Base-by-base conservation (phyloP, 1,284 basidiomycete genomes). In the Cryptococcus sp. region DNA sequence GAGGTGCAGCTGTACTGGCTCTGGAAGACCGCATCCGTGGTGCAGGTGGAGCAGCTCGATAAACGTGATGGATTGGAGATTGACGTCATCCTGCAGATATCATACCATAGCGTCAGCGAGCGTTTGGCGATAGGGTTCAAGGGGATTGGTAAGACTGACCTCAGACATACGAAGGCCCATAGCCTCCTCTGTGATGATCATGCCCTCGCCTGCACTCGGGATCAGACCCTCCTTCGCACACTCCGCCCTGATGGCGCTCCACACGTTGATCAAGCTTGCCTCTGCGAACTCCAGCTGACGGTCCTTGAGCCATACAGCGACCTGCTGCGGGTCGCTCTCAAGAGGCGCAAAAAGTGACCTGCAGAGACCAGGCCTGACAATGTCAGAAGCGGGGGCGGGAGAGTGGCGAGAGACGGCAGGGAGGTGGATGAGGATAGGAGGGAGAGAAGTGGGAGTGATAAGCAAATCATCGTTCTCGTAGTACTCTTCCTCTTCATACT, bases 161-260 rank as follows among this genome's bases (percentile, higher is more conserved):
- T 94, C 80, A 87, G 85, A 66, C 84, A 87, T 73, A 83, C 85
- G 59, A 79, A 84, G 45, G 86, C 82, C 69, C 68, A 72, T 72
- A 46, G 62, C 60, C 54, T 69, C 66, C 57, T 76, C 72, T 15
- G 58, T 54, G 11, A 75, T 52, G 9, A 72, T 59, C 64, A 74
- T 55, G 53, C 66, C 71, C 12, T 53, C 60, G 8, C 48, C 47
- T 43, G 62, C 68, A 6, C 23, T 37, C 33, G 57, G 28, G 11
- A 20, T 53, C 16, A 61, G 20, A 21, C 59, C 65, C 35, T 70
- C 68, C 39, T 52, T 56, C 11, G 20, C 59, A 35, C 70, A 53
- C 52, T 73, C 68, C 1, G 35, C 51, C 13, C 61, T 58, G 1
- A 74, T 62, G 13, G 60, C 69, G 5, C 46, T 49, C 57, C 66